Evolutionary conservation across 768 basidiomycete genomes (phyloP).

Genomic region (Gloeophyllum trabeum): DNA sequence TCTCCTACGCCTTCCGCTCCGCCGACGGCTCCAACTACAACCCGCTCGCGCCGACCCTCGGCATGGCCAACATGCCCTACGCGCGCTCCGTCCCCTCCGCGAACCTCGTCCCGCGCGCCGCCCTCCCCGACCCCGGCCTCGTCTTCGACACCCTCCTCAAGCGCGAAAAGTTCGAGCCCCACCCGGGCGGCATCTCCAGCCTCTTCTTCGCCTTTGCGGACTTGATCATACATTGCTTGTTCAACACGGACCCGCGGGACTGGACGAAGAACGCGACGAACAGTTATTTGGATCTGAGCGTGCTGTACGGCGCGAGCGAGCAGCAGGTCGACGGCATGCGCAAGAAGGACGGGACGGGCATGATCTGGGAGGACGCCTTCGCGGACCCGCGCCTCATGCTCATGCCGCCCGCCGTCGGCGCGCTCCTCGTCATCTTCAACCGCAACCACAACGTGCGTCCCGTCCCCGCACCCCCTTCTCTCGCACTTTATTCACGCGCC

Average conservation of each 20-base stretch:
- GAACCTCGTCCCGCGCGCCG: conserved; percentile 26
- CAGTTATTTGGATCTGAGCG: conserved; percentile 69
- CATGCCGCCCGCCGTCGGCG: conserved; percentile 66
- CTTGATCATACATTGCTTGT: conserved; percentile 64
- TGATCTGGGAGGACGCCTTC: conserved; percentile 57
- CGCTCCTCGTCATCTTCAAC: conserved; percentile 55
- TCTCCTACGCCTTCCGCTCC: conserved; percentile 42
- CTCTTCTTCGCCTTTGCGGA: conserved; percentile 76
- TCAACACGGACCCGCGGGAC: conserved; percentile 40
- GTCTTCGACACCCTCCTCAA: conserved; percentile 64
- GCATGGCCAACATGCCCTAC: conserved; percentile 52
- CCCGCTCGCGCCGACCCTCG: conserved; percentile 39
- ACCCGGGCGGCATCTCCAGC: conserved; percentile 48
- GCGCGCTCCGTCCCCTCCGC: conserved; percentile 52
- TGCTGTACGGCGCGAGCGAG: conserved; percentile 57
- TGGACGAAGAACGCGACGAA: conserved; percentile 49
- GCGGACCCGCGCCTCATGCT: conserved; percentile 52
- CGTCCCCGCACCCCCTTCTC: not conserved
- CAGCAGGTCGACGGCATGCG: conserved; percentile 35
- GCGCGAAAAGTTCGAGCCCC: conserved; percentile 18
- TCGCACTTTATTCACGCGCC: conserved; percentile 6
- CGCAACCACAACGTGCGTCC: conserved; percentile 62
- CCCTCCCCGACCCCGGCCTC: conserved; percentile 53
- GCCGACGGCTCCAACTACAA: conserved; percentile 56
- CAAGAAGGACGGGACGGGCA: conserved; percentile 53